phyloP scores from a whole-genome alignment of 495 filamentous ascomycete species.

The Penicillium cataractarum region DNA sequence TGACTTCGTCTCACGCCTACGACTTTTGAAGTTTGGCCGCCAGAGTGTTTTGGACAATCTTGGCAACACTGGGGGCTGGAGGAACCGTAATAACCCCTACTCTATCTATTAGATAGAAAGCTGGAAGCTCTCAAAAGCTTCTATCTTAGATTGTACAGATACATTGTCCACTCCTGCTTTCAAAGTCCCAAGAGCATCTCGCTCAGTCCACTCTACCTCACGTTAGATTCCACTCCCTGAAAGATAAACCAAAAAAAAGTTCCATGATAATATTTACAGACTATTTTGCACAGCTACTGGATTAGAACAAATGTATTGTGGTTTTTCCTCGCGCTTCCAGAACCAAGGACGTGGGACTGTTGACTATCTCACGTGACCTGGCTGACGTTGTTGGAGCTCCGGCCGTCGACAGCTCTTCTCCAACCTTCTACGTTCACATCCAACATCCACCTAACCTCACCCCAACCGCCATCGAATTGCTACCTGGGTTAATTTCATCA shows the following conservation, averaged over 20 bases:
- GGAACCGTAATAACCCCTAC: conserved; percentile 4
- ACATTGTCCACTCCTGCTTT: neutral
- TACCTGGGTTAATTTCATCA: conserved; percentile 7
- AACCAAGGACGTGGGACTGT: conserved; percentile 9
- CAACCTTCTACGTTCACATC: conserved; percentile 31
- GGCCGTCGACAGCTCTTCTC: conserved; percentile 36
- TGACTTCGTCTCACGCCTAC: conserved; percentile 79
- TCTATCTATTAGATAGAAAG: conserved; percentile 11
- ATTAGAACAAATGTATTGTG: neutral
- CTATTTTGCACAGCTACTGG: neutral
- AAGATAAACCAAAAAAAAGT: too few species aligned
- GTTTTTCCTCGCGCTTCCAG: neutral
- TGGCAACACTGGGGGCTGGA: conserved; percentile 24
- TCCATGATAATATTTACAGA: too few species aligned
- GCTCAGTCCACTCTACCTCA: too few species aligned
- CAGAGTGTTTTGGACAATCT: conserved; percentile 53
- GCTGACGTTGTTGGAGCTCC: conserved; percentile 53
- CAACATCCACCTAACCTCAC: conserved; percentile 19
- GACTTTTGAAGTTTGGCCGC: conserved; percentile 66
- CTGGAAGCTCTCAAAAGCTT: neutral
- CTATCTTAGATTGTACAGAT: neutral
- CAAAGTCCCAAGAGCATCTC: neutral
- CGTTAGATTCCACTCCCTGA: neutral
- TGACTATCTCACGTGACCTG: conserved; percentile 44
- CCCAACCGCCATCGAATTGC: conserved; percentile 12